Conservation (phyloP, 306 rosid species). For the Vigna mungo region DNA sequence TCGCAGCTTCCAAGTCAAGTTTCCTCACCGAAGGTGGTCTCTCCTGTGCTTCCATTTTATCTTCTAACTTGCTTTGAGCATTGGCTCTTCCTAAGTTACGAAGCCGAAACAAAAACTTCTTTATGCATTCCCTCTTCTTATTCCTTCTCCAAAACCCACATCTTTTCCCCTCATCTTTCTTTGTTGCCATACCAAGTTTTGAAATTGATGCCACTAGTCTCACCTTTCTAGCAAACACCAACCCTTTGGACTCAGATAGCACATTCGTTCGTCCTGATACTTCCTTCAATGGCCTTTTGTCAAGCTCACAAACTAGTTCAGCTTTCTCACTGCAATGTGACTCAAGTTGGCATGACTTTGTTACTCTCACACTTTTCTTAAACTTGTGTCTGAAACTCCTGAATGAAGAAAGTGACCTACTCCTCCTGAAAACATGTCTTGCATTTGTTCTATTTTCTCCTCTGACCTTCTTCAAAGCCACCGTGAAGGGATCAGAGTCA, state of each 20-base stretch:
- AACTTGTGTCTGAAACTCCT: conserved; percentile 35
- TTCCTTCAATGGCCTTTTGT: conserved; percentile 28
- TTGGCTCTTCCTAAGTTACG: conserved; percentile 31
- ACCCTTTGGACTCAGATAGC: conserved; percentile 62
- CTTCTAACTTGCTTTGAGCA: conserved; percentile 43
- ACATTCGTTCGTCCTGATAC: conserved; percentile 34
- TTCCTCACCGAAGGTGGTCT: conserved; percentile 53
- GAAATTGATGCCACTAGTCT: conserved; percentile 39
- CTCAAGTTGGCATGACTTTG: conserved; percentile 33
- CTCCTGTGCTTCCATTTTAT: conserved; percentile 39
- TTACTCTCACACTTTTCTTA: conserved; percentile 14
- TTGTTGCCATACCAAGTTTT: conserved; percentile 37
- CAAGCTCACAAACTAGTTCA: conserved; percentile 26
- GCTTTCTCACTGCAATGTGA: conserved; percentile 21
- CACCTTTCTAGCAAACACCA: conserved; percentile 55
- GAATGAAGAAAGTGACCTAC: conserved; percentile 57
- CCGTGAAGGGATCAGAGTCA: conserved; percentile 88
- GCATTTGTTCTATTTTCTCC: conserved; percentile 51
- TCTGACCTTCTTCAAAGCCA: conserved; percentile 68
- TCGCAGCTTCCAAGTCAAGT: conserved; percentile 44
- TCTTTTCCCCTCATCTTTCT: conserved; percentile 39
- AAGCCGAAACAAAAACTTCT: conserved; percentile 51
- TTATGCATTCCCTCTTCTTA: conserved; percentile 49
- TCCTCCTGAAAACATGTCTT: conserved; percentile 46
- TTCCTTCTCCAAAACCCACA: conserved; percentile 46